Evolutionary conservation across 257 asterid species (phyloP).

Genomic region (Nicotiana tabacum): DNA sequence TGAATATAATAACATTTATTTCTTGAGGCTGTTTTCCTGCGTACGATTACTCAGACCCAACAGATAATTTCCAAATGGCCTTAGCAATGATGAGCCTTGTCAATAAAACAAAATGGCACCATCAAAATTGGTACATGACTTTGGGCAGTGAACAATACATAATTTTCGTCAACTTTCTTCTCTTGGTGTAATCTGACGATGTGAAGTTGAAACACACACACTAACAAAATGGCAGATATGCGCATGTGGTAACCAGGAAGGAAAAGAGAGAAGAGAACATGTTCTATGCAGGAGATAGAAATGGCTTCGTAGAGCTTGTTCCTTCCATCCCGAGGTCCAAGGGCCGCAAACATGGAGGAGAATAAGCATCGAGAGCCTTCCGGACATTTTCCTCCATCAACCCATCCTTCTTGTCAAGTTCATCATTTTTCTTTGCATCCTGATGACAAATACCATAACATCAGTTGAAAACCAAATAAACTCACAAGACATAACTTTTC

Average conservation of each 20-base stretch:
- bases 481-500: neutral
- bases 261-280: neutral
- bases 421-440: conserved; percentile 87
- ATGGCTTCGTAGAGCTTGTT: conserved; percentile 42
- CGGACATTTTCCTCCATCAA: conserved; percentile 39
- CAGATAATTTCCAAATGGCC: neutral
- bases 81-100: neutral
- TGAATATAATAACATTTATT: too few species aligned
- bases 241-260: neutral
- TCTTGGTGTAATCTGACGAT: neutral
- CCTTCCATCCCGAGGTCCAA: conserved; percentile 41
- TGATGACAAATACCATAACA: conserved; percentile 18
- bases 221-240: neutral
- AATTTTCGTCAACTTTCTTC: neutral
- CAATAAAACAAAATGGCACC: neutral
- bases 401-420: conserved; percentile 54
- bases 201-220: neutral
- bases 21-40: neutral
- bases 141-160: neutral
- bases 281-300: conserved; percentile 15
- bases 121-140: neutral
- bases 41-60: neutral
- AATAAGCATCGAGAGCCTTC: conserved; percentile 62
- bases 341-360: conserved; percentile 78
- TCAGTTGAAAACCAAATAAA: neutral